Conservation (phyloP, 2,329 filamentous ascomycete species). For the Diaporthe vexans region DNA sequence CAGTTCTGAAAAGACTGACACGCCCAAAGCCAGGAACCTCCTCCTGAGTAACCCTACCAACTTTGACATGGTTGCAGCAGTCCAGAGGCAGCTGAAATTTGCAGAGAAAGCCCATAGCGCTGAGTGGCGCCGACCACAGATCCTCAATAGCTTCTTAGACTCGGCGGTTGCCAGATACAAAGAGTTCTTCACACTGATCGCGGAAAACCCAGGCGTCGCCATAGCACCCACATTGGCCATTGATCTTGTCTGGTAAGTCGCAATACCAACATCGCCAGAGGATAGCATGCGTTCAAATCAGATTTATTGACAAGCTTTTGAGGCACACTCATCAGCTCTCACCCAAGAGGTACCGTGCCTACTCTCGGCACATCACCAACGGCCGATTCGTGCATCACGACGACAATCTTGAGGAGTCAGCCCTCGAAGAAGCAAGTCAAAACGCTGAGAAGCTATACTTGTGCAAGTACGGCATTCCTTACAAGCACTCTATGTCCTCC, state of each 20-base stretch:
- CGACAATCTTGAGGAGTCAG: constrained; percentile 5
- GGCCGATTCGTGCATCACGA: constrained; percentile 24
- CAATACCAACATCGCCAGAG: no score
- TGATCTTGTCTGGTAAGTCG: constrained; percentile 25
- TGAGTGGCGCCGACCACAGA: neutral
- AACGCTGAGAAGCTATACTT: neutral
- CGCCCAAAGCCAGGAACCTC: no score
- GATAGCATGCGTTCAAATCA: no score
- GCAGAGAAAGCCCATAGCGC: neutral
- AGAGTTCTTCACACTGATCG: constrained; percentile 31
- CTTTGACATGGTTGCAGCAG: constrained; percentile 31
- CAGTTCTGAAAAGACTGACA: no score
- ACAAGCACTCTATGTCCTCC: neutral
- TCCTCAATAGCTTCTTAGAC: neutral
- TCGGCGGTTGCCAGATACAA: neutral
- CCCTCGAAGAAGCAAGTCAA: neutral
- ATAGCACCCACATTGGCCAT: constrained; percentile 2
- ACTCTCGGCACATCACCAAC: constrained; percentile 14
- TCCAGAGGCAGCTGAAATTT: constrained; percentile 22
- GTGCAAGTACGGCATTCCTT: neutral
- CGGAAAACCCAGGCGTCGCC: constrained; percentile 13
- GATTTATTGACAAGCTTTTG: neutral
- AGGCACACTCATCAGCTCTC: constrained; percentile 35
- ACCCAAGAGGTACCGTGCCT: neutral
- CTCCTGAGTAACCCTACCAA: neutral